Evolutionary conservation across 148 eudicot species (phyloP), one percentile per base, ranked within the genome.

Genomic region (Limonium bicolor): DNA sequence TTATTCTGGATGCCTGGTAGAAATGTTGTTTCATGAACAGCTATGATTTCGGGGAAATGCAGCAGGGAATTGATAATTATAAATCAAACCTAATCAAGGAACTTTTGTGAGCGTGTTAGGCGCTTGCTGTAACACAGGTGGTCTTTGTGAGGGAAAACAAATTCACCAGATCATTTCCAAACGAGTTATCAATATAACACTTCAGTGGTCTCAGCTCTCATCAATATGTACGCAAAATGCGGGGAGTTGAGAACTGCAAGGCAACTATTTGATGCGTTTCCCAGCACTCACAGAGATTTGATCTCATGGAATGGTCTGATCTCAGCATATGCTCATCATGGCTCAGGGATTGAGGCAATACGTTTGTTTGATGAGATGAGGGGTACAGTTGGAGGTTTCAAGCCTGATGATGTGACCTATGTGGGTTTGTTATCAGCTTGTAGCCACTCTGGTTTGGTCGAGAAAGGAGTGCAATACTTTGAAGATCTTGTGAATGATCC

Each of bases 301-400:
- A 38, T 65, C 23, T 59, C 51, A 1, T 60, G 70, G 65, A 65
- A 65, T 33, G 44, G 41, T 3, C 54, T 65, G 50, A 60, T 65
- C 45, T 47, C 61, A 4, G 67, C 63, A 16, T 67, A 61, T 52
- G 63, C 67, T 16, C 70, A 65, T 24, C 70, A 65, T 20, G 70
- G 65, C 5, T 54, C 50, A 30, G 65, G 51, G 1, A 36, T 9
- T 17, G 51, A 65, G 19, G 65, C 70, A n/a, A 59, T 65, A 17
- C 28, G 3, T 12, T 26, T 59, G 6, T 65, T 59, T 23, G 48
- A 65, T 31, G 60, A 59, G 35, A 65, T 65, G 65, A 31, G 9
- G 13, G 28, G 8, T 3, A 34, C 30, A 3, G n/a, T n/a, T n/a
- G 33, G 7, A 7, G 48, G 59, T 6, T 48, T 59, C 16, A 50